Percentiles rank a stretch among this genome's conserved stretches.
These are phyloP conservation scores for Aspergillus avenaceus DNA, from an alignment of 495 filamentous ascomycete species.

Conservation along the genomic window DNA sequence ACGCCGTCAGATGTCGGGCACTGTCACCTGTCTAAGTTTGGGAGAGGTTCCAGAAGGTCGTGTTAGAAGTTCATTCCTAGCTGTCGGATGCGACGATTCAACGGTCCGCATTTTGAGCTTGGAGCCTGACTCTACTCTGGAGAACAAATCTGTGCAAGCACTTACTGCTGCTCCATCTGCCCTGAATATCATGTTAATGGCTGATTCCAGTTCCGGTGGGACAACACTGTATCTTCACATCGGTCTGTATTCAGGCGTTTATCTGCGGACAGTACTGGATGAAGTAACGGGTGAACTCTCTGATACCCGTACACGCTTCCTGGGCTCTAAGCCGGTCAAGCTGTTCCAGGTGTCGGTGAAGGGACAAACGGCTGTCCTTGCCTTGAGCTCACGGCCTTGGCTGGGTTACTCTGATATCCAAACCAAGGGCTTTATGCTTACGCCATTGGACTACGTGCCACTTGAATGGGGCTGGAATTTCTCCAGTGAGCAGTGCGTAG, in stretches of 20 bases:
- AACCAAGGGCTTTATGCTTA: conserved; percentile 83
- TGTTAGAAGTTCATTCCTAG: conserved; percentile 79
- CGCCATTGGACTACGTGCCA: conserved; percentile 80
- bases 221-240: conserved; percentile 90
- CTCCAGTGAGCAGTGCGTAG: conserved; percentile 84
- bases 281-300: conserved; percentile 92
- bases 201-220: conserved; percentile 75
- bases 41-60: conserved; percentile 92
- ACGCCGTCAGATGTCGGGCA: conserved; percentile 92
- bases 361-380: conserved; percentile 80
- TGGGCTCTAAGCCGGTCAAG: conserved; percentile 82
- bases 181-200: conserved; percentile 91
- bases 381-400: conserved; percentile 87
- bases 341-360: conserved; percentile 84
- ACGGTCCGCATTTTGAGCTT: conserved; percentile 89
- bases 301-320: conserved; percentile 88
- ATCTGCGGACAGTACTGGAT: conserved; percentile 88
- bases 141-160: conserved; percentile 90
- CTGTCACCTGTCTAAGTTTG: conserved; percentile 86
- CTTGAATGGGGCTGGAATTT: conserved; percentile 96
- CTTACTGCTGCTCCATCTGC: conserved; percentile 85
- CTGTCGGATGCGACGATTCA: conserved; percentile 94
- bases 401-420: conserved; percentile 83
- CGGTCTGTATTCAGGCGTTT: conserved; percentile 90
- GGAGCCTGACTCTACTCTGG: conserved; percentile 83